phyloP scores from a whole-genome alignment of 2,329 filamentous ascomycete genomes.

The Fusarium pseudograminearum region DNA sequence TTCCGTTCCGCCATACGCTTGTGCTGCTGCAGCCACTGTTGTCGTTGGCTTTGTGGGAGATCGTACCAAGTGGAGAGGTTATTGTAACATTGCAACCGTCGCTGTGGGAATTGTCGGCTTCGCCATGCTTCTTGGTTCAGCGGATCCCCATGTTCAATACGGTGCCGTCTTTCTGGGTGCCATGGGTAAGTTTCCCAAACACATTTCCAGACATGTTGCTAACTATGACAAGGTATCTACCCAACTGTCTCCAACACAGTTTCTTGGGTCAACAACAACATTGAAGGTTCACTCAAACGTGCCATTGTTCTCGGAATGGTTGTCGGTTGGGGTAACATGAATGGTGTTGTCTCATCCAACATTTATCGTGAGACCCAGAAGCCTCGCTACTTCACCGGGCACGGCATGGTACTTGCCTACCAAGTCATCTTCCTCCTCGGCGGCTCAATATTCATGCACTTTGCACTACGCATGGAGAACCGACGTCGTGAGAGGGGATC shows the following conservation, averaged over 20 bases:
- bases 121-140: slow-evolving; percentile 70
- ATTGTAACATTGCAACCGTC: slow-evolving; percentile 74
- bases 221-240: slow-evolving; percentile 70
- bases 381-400: slow-evolving; percentile 60
- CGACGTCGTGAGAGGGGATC: slow-evolving; percentile 65
- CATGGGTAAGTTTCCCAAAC: slow-evolving; percentile 12
- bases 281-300: slow-evolving; percentile 71
- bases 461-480: slow-evolving; percentile 71
- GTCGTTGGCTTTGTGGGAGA: slow-evolving; percentile 74
- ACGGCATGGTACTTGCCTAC: slow-evolving; percentile 73
- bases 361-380: slow-evolving; percentile 64
- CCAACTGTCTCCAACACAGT: slow-evolving; percentile 78
- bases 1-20: slow-evolving; percentile 70
- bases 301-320: slow-evolving; percentile 78
- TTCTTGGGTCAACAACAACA: slow-evolving; percentile 77
- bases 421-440: slow-evolving; percentile 72
- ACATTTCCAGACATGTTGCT: fast-evolving
- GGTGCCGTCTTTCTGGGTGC: slow-evolving; percentile 77
- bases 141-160: slow-evolving; percentile 70
- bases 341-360: slow-evolving; percentile 73
- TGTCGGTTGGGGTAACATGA: slow-evolving; percentile 83
- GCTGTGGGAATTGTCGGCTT: slow-evolving; percentile 75
- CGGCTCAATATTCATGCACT: slow-evolving; percentile 72
- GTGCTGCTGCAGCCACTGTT: slow-evolving; percentile 72
- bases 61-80: slow-evolving; percentile 70